A percentile compares a stretch with the other conserved stretches of the same genome.
Conservation (phyloP, 2,329 filamentous ascomycete species). For the Pseudogymnoascus sp. region DNA sequence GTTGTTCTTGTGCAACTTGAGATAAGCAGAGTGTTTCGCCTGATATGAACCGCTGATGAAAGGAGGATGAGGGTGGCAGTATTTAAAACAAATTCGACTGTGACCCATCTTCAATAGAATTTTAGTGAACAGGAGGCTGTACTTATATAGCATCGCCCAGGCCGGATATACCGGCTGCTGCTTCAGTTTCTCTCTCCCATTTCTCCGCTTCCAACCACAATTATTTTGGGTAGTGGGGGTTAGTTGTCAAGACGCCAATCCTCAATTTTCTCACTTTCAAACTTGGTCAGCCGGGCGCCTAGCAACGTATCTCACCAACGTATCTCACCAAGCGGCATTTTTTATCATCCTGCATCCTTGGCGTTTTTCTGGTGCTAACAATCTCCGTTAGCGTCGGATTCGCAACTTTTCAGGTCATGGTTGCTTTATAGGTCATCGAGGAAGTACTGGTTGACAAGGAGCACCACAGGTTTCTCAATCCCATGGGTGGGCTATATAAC, state of each 20-base stretch:
- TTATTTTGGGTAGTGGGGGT: neutral
- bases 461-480: neutral
- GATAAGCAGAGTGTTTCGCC: neutral
- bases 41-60: neutral
- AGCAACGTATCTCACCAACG: neutral
- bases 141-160: neutral
- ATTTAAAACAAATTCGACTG: neutral
- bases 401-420: neutral
- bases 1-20: neutral
- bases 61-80: neutral
- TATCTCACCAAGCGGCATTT: neutral
- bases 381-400: neutral
- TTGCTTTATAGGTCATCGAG: neutral
- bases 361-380: neutral
- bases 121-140: neutral
- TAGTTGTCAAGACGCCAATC: neutral
- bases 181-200: neutral
- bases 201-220: neutral
- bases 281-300: neutral
- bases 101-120: neutral
- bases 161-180: neutral
- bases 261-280: neutral
- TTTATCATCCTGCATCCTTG: neutral
- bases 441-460: neutral
- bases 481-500: neutral